phyloP scores from a whole-genome alignment of 495 filamentous ascomycete genomes.

The Aspergillus baeticus region DNA sequence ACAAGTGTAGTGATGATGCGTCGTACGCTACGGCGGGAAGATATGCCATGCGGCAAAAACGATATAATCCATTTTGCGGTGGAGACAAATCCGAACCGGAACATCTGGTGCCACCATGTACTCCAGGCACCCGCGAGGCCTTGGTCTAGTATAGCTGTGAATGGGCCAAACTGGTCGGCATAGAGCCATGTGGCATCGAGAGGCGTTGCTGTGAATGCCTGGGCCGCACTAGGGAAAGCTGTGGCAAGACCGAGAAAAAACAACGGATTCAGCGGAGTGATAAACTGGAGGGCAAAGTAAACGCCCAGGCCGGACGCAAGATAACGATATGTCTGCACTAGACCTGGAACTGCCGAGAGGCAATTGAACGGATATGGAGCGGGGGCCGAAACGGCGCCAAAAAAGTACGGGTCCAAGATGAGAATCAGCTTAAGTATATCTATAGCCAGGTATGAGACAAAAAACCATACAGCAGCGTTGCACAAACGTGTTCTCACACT shows the following conservation, averaged over 20 bases:
- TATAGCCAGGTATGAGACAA: conserved; percentile 58
- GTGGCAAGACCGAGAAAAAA: conserved; percentile 56
- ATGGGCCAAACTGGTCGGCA: conserved; percentile 60
- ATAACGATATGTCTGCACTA: conserved; percentile 49
- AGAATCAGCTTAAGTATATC: conserved; percentile 66
- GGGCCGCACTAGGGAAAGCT: conserved; percentile 37
- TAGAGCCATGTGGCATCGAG: conserved; percentile 64
- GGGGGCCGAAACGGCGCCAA: conserved; percentile 34
- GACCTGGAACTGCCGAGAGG: conserved; percentile 31
- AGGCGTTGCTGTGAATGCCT: conserved; percentile 39
- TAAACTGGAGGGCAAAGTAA: conserved; percentile 50
- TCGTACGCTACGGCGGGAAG: conserved; percentile 16
- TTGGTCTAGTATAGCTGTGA: conserved; percentile 53
- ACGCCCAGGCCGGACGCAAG: conserved; percentile 49
- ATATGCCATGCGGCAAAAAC: conserved; percentile 25
- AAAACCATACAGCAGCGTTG: conserved; percentile 42
- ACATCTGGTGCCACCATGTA: conserved; percentile 86
- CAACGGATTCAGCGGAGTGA: conserved; percentile 55
- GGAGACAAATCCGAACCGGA: conserved; percentile 68
- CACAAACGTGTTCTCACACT: conserved; percentile 47
- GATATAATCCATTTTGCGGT: conserved; percentile 51
- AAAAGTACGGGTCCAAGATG: conserved; percentile 76
- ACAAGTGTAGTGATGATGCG: conserved; percentile 35
- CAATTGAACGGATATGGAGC: conserved; percentile 46
- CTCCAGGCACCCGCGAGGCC: conserved; percentile 79